Base-by-base conservation (phyloP, 2,329 filamentous ascomycete genomes). In the Xylaria arbuscula region DNA sequence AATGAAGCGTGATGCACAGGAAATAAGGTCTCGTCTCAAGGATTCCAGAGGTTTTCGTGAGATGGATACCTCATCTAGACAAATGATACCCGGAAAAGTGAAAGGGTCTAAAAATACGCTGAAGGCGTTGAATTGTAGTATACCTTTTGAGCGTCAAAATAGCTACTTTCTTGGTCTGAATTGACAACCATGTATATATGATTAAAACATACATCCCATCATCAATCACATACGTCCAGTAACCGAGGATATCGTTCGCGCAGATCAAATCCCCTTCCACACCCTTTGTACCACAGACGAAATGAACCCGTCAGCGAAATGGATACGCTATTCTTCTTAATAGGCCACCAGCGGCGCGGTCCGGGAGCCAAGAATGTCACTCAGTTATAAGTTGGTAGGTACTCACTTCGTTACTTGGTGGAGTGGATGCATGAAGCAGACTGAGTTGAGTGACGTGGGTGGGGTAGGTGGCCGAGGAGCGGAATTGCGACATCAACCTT, bases 401-500 rank as follows among this genome's bases (percentile, higher is more conserved):
- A n/a, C n/a, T n/a, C n/a, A n/a, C n/a, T n/a, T n/a, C n/a, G n/a
- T n/a, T n/a, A n/a, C n/a, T n/a, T n/a, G n/a, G n/a, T n/a, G n/a
- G n/a, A n/a, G n/a, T n/a, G n/a, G n/a, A n/a, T n/a, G n/a, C n/a
- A n/a, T n/a, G n/a, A n/a, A n/a, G n/a, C n/a, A n/a, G n/a, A n/a
- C n/a, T n/a, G n/a, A n/a, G n/a, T n/a, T n/a, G n/a, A n/a, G n/a
- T 17, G 32, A 15, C 42, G 34, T n/a, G 54, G 42, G 65, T 42
- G 65, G 48, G 57, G 59, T 57, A 66, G 59, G 54, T 61, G 62
- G 57, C 69, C 69, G 69, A 67, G 56, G 57, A 65, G 56, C 69
- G 69, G 69, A 24, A 69, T 67, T 56, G 61, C 67, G 67, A 69
- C 67, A 71, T 69, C 60, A 54, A 45, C 28, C 47, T 45, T 59